Evolutionary conservation across 2,329 filamentous ascomycete species (phyloP), one percentile per base, ranked within the genome.

Genomic region (Colletotrichum sojae): DNA sequence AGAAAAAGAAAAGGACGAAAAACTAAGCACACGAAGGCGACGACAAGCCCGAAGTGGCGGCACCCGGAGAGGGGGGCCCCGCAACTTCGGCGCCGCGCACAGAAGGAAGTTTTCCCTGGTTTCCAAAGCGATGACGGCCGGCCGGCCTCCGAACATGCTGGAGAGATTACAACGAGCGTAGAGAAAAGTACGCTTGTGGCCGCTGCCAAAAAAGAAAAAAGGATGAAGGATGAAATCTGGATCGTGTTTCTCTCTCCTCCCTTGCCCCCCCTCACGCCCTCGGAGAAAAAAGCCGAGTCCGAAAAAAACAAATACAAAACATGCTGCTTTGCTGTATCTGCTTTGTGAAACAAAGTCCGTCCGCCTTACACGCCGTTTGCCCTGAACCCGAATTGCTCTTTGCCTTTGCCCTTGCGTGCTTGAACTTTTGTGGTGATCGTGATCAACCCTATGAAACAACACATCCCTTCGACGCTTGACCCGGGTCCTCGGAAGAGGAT

Each of bases 161-260:
- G 74, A 76, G 76, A 76, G 78, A 85, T 84, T 85, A 85, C 82
- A 86, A 87, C 82, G 83, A 85, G 80, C 77, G 84, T 86, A 85
- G 76, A 83, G 80, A 83, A 84, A 74, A 73, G 76, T 77, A 81
- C 77, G 77, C 79, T 70, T 57, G 31, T 43, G 66, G 16, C 61
- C 55, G 56, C 61, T 74, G 73, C 76, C 72, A 73, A 72, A 73
- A 73, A 72, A 65, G 68, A 73, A 69, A 72, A 75, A 73, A 73
- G 58, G 72, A 73, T 16, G 70, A 52, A 15, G 18, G 22, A 53
- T 20, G 51, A 36, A 15, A n/a, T 55, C 51, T 40, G 43, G 48
- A 9, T 49, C 51, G 51, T 56, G 60, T 63, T 22, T 63, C 52
- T 63, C 52, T 55, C 46, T 13, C 18, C 18, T 20, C 55, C 53